These are phyloP conservation scores for Pterocarpus macrocarpus DNA, from an alignment of 306 rosid species.

Conservation along the genomic window DNA sequence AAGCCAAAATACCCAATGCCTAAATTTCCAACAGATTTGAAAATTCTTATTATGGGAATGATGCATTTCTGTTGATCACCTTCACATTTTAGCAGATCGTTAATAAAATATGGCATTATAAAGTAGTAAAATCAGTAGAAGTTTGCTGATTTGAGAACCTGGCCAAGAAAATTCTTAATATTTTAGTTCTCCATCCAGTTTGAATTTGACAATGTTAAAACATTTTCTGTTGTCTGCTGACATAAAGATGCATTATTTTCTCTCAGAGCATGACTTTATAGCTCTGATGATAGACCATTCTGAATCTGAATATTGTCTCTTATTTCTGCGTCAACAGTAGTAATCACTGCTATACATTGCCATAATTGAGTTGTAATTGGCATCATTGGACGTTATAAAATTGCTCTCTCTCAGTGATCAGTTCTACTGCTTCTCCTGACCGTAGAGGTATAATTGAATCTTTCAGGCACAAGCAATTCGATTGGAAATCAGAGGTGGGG, in stretches of 20 bases:
- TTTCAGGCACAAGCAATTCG: slow-evolving; percentile 87
- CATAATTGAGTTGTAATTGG: not conserved
- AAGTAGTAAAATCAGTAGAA: not conserved
- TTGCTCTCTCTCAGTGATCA: not conserved
- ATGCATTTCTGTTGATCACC: not conserved
- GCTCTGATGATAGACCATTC: not conserved
- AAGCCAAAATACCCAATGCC: too few species aligned
- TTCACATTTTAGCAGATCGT: not conserved
- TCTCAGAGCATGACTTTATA: not conserved
- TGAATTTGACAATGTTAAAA: not conserved
- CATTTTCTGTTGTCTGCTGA: not conserved
- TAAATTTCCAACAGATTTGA: not conserved
- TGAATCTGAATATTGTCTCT: not conserved
- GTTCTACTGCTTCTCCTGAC: not conserved
- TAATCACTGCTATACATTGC: not conserved
- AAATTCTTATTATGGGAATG: not conserved
- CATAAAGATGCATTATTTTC: not conserved
- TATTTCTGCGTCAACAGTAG: not conserved
- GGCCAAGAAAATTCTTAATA: not conserved
- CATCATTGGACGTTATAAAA: slow-evolving; percentile 13
- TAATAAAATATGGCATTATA: not conserved
- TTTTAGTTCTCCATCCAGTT: not conserved
- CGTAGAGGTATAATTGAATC: not conserved
- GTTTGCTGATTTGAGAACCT: not conserved
- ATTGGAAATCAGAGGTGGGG: slow-evolving; percentile 94